phyloP scores from a whole-genome alignment of 2,329 filamentous ascomycete genomes.

The Dactylellina drechsleri region DNA sequence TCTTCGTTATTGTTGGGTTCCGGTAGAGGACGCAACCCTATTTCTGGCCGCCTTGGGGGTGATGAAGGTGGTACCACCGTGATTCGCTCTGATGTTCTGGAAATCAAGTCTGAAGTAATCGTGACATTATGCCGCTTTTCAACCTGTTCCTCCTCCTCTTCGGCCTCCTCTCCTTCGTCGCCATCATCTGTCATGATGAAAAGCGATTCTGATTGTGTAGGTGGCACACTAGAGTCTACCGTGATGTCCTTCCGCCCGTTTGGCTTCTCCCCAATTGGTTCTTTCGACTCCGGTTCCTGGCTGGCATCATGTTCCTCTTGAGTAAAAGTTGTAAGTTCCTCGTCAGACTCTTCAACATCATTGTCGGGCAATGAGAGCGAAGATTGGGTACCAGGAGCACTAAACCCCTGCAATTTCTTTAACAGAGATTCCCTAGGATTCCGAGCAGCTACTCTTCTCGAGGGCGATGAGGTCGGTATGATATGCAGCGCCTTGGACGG shows the following conservation, averaged over 20 bases:
- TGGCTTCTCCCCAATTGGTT: too few relatives aligned
- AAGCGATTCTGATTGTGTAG: conserved; percentile 40
- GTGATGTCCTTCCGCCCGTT: background rate
- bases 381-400: conserved; percentile 67
- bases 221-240: conserved; percentile 57
- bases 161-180: conserved; percentile 59
- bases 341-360: conserved; percentile 58
- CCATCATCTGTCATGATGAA: conserved; percentile 53
- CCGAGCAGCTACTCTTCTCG: conserved; percentile 65
- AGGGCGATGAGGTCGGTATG: conserved; percentile 61
- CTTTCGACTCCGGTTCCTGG: conserved; percentile 2
- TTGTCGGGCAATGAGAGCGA: conserved; percentile 51
- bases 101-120: conserved; percentile 4
- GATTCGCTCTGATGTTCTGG: background rate
- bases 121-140: conserved; percentile 54
- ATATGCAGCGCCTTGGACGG: conserved; percentile 43
- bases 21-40: background rate
- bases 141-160: conserved; percentile 56
- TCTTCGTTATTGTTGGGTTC: conserved; percentile 5
- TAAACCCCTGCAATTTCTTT: conserved; percentile 65
- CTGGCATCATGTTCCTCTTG: conserved; percentile 56
- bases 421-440: conserved; percentile 59
- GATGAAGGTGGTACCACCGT: conserved; percentile 28
- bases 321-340: conserved; percentile 60
- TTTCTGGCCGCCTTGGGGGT: conserved; percentile 18